Base-by-base conservation (phyloP, 768 basidiomycete species). In the Boletus barrowsii region DNA sequence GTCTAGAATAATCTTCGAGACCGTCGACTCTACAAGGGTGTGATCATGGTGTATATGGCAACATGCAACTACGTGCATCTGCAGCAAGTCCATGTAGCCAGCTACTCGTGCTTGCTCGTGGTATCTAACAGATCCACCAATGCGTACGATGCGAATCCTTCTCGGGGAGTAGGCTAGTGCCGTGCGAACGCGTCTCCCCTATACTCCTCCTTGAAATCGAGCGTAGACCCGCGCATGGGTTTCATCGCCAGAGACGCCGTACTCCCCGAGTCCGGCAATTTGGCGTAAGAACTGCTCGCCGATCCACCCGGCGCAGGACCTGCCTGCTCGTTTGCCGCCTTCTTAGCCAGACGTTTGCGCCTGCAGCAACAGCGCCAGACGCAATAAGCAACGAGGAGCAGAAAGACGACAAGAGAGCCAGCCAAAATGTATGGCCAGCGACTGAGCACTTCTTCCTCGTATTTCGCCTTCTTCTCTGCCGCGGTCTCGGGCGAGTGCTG, bases 391-490 rank as follows among this genome's bases (percentile, higher is more conserved):
- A 78, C 53, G 30, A 79, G 58, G 42, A 82, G 59, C 32, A 77
- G 49, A 24, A 83, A 67, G 54, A 83, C 69, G 3, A 77, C 68
- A 26, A 90, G 72, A 57, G 82, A 81, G 36, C 85, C 88, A 10
- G 75, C 57, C 42, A 86, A 76, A 64, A 88, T 87, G 64, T 86
- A 87, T 4, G 84, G 87, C 88, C 85, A 90, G 54, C 77, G 84
- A 63, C 83, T 86, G 62, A 84, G 77, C 37, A 84, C 74, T 74
- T 77, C 73, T 67, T 83, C 85, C 62, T 83, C 79, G 59, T 83
- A 81, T 54, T 75, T 74, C 49, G 84, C 78, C 72, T 88, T 87
- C 73, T 86, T 85, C 68, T 87, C 86, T 53, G 74, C 76, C 2
- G 59, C 76, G n/a, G 76, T 79, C 41, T 87, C 75, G 3, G 87